Conservation (phyloP, 345 rosid species). For the Aquilaria malaccensis region DNA sequence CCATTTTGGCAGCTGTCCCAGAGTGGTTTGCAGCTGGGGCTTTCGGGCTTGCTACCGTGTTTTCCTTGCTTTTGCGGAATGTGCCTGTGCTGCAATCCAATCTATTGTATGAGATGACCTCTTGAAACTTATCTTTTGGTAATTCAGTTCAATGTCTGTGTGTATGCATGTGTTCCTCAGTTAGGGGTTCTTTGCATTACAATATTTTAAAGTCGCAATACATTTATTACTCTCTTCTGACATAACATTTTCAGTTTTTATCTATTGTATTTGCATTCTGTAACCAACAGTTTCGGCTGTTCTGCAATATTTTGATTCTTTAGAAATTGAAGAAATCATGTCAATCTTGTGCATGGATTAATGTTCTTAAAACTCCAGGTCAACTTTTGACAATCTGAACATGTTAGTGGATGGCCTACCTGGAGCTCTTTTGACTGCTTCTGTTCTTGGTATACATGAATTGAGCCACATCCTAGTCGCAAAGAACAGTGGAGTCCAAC, state of each 20-base stretch:
- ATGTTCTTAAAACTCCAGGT: slow-evolving; percentile 37
- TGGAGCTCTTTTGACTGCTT: slow-evolving; percentile 80
- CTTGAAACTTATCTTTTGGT: neutral
- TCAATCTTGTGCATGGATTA: neutral
- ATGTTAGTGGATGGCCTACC: slow-evolving; percentile 71
- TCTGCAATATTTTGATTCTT: too few species aligned
- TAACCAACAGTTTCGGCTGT: too few species aligned
- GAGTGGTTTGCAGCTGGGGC: slow-evolving; percentile 98
- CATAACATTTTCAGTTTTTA: too few species aligned
- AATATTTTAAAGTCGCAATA: too few species aligned
- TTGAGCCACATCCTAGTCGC: slow-evolving; percentile 71
- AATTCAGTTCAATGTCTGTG: too few species aligned
- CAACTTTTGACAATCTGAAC: slow-evolving; percentile 67
- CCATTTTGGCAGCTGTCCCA: slow-evolving; percentile 66
- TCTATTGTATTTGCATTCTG: too few species aligned
- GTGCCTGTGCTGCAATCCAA: slow-evolving; percentile 84
- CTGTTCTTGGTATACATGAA: slow-evolving; percentile 77
- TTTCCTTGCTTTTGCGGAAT: slow-evolving; percentile 79
- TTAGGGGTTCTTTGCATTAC: too few species aligned
- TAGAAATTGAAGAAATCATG: too few species aligned
- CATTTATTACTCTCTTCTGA: too few species aligned
- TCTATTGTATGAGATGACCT: slow-evolving; percentile 51
- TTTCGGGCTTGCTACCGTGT: slow-evolving; percentile 77
- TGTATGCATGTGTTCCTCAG: too few species aligned
- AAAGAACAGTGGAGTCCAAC: slow-evolving; percentile 52